phyloP scores from a whole-genome alignment of 768 basidiomycete species.

The Tephrocybe sp. region DNA sequence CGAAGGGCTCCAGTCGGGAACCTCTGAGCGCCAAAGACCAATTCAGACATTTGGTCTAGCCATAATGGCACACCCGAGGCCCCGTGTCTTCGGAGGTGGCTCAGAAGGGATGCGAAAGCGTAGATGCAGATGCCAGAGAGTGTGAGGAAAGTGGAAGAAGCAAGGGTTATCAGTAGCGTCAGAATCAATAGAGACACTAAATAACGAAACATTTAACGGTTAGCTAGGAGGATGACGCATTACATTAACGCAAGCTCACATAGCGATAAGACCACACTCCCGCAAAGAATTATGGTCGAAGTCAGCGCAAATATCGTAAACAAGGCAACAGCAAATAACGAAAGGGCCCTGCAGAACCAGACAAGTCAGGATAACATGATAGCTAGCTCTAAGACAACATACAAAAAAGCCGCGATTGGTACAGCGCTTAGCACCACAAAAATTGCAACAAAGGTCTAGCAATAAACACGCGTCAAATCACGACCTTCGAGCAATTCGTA shows the following conservation, averaged over 20 bases:
- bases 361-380: neutral
- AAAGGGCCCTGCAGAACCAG: conserved; percentile 14
- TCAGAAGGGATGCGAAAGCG: conserved; percentile 28
- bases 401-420: conserved; percentile 37
- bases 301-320: conserved; percentile 32
- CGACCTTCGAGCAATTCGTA: neutral
- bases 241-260: conserved; percentile 20
- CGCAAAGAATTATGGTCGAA: conserved; percentile 27
- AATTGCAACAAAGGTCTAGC: conserved; percentile 38
- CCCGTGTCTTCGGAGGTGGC: conserved; percentile 32
- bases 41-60: conserved; percentile 20
- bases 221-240: neutral
- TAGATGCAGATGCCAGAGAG: conserved; percentile 26
- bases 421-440: conserved; percentile 34
- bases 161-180: conserved; percentile 27
- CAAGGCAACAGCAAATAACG: conserved; percentile 33
- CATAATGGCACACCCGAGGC: conserved; percentile 23
- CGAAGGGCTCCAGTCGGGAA: neutral
- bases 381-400: conserved; percentile 15
- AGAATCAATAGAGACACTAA: conserved; percentile 32
- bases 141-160: conserved; percentile 32
- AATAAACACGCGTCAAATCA: neutral
- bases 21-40: conserved; percentile 5
- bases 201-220: neutral
- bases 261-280: conserved; percentile 26